Percentiles rank a stretch among this genome's conserved stretches.
Conservation (phyloP, 768 basidiomycete genomes). For the Xanthoconium purpureum region DNA sequence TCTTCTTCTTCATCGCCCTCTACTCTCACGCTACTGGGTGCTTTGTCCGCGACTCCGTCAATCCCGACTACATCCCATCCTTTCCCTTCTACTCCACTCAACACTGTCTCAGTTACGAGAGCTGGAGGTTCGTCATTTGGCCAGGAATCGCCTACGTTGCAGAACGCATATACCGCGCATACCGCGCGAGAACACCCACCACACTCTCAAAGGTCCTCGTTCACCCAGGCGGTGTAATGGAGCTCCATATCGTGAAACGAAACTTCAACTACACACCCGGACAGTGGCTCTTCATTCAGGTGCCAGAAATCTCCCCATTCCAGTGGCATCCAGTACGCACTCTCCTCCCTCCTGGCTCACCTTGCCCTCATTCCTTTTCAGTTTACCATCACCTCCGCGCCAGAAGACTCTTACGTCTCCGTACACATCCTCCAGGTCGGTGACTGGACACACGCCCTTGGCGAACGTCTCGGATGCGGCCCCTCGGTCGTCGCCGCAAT, state of each 20-base stretch:
- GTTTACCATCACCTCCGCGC: slow-evolving; percentile 95
- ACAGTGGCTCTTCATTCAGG: slow-evolving; percentile 88
- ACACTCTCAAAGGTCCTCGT: slow-evolving; percentile 81
- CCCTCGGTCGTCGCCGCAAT: slow-evolving; percentile 73
- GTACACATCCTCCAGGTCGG: slow-evolving; percentile 93
- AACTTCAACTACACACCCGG: slow-evolving; percentile 90
- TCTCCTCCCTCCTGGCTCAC: neutral
- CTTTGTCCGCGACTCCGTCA: slow-evolving; percentile 83
- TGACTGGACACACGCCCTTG: slow-evolving; percentile 81
- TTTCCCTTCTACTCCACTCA: slow-evolving; percentile 89
- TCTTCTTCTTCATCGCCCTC: slow-evolving; percentile 90
- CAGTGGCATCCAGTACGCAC: slow-evolving; percentile 96
- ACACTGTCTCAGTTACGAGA: slow-evolving; percentile 89
- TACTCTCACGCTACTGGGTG: slow-evolving; percentile 92
- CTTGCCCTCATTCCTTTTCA: slow-evolving; percentile 25
- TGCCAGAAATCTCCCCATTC: slow-evolving; percentile 77
- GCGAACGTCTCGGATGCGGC: slow-evolving; percentile 80
- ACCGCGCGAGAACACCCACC: slow-evolving; percentile 75
- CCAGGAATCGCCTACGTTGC: slow-evolving; percentile 86
- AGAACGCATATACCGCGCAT: slow-evolving; percentile 82
- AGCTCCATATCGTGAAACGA: slow-evolving; percentile 87
- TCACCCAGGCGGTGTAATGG: slow-evolving; percentile 91
- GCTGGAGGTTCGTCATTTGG: slow-evolving; percentile 92
- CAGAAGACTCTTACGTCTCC: slow-evolving; percentile 90
- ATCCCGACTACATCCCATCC: slow-evolving; percentile 61